Conservation (phyloP, 73 alveolate species). For the Tetrahymena elliotti region DNA sequence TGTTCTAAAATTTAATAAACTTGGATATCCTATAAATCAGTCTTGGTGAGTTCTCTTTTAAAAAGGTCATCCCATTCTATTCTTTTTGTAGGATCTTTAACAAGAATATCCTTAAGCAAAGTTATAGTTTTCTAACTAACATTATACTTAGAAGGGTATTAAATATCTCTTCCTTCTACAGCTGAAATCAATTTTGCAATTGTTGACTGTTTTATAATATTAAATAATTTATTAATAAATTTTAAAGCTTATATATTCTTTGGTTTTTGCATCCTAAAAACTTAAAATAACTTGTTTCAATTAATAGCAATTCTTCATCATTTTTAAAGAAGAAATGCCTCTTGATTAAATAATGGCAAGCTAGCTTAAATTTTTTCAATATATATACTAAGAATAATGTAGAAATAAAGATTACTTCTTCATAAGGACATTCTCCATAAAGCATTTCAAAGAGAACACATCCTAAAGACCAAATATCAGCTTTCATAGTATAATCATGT, state of each 20-base stretch:
- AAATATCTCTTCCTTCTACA: constrained; percentile 35
- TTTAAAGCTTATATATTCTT: no score
- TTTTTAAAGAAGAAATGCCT: no score
- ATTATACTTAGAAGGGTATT: constrained; percentile 17
- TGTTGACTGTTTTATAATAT: no score
- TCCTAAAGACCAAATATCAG: constrained; percentile 54
- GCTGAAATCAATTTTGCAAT: constrained; percentile 36
- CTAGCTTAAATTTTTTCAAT: not conserved
- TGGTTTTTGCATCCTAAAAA: no score
- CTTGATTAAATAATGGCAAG: not conserved
- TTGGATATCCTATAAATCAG: not conserved
- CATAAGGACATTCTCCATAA: constrained; percentile 45
- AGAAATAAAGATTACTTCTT: not conserved
- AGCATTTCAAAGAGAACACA: constrained; percentile 39
- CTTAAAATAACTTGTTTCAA: no score
- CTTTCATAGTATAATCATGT: constrained; percentile 19
- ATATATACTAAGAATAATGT: not conserved
- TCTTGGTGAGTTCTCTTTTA: constrained; percentile 32
- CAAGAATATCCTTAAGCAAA: constrained; percentile 5
- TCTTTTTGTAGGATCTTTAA: constrained; percentile 38
- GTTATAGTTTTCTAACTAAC: constrained; percentile 9
- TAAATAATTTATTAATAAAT: no score
- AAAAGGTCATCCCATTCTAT: constrained; percentile 35
- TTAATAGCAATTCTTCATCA: no score
- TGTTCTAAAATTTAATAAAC: not conserved